These are phyloP conservation scores for Calvatia gigantea DNA, from an alignment of 768 basidiomycete genomes.

Conservation along the genomic window DNA sequence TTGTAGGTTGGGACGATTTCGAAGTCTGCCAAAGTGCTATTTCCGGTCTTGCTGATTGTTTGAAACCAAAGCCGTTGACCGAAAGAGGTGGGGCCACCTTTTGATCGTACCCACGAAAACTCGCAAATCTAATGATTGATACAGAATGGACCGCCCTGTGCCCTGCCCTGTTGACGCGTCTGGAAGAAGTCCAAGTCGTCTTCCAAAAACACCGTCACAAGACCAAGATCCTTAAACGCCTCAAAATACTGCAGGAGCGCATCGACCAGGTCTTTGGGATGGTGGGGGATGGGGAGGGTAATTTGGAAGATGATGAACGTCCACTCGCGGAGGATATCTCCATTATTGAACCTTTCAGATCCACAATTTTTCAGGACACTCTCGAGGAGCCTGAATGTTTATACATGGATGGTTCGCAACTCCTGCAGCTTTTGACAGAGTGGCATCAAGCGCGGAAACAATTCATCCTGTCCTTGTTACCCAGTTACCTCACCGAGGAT, in stretches of 20 bases:
- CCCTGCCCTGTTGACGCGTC: not conserved
- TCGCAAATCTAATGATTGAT: not conserved
- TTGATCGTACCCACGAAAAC: not conserved
- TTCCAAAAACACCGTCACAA: not conserved
- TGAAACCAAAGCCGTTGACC: conserved; percentile 1
- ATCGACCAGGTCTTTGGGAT: not conserved
- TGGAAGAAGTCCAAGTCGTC: not conserved
- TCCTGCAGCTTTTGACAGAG: not conserved
- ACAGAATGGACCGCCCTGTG: not conserved
- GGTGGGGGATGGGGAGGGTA: too few relatives aligned
- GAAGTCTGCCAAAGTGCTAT: not conserved
- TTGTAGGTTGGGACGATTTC: not conserved
- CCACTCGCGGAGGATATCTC: conserved; percentile 2
- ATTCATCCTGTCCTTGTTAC: not conserved
- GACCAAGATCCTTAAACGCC: not conserved
- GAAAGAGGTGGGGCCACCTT: not conserved
- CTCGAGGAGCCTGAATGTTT: not conserved
- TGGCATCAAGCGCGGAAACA: not conserved
- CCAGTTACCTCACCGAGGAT: not conserved
- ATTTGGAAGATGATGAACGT: not conserved
- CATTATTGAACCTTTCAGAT: conserved; percentile 1
- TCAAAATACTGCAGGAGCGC: not conserved
- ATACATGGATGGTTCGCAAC: not conserved
- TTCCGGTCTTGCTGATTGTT: not conserved
- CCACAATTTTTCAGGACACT: not conserved